Evolutionary conservation across 108 stramenopile genomes (phyloP), one percentile per base, ranked within the genome.

Genomic region (Pseudonitzschia delicatissima): DNA sequence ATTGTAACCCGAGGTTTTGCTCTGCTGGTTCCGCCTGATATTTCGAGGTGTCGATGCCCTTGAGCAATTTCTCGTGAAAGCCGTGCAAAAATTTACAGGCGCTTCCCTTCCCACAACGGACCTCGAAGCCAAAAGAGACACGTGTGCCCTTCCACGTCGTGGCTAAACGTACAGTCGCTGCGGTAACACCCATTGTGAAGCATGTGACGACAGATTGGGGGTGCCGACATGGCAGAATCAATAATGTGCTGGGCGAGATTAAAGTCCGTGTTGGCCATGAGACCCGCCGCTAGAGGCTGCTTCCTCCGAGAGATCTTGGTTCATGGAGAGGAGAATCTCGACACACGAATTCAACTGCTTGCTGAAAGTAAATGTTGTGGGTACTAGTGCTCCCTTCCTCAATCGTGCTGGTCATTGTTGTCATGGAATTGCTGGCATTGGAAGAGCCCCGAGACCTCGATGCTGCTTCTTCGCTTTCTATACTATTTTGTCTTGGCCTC

Each of bases 51-150:
- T 45, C 60, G 7, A 85, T 75, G 2, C 83, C 83, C 32, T 85
- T 79, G 53, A 87, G 26, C 21, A 82, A 64, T 62, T 77, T 87
- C 17, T 80, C 80, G 39, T 69, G 52, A 62, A 87, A 91, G 34
- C 86, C 86, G 49, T 91, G 89, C 45, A 82, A 45, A 44, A 91
- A 91, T 12, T 74, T 82, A 68, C 90, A 91, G 28, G 67, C 48
- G n/a, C 62, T 64, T 11, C 79, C 82, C 48, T 87, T 87, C 8
- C 78, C 74, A 64, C 90, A 91, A 18, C 87, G 75, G 15, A n/a
- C 90, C 90, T 34, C 85, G 78, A 17, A 91, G 32, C 90, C 90
- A 91, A 57, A 91, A 91, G 33, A 86, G 55, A 57, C 90, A 91
- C 1, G 87, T 86, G 32, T 85, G 79, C 12, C 86, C 84, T 1